Conservation (phyloP, 176 grass and related monocot species). For the Neostapfia colusana region DNA sequence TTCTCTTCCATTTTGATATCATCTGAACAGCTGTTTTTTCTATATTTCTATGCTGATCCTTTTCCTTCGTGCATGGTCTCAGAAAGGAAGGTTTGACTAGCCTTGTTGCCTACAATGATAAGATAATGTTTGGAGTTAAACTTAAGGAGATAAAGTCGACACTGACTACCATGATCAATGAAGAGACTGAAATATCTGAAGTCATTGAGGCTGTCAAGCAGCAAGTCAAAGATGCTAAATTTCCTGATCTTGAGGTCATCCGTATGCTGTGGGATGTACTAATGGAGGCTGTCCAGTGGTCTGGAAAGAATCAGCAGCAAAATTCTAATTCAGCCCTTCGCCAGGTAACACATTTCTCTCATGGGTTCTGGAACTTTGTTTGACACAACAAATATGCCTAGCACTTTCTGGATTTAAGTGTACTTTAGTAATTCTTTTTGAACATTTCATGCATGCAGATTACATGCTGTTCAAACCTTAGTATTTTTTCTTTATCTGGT, state of each 20-base stretch:
- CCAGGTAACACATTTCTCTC: slow-evolving; percentile 47
- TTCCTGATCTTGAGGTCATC: slow-evolving; percentile 88
- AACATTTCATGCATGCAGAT: neutral
- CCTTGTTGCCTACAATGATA: slow-evolving; percentile 87
- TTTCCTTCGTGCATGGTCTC: slow-evolving; percentile 32
- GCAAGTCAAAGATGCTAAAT: slow-evolving; percentile 89
- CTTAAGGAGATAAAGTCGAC: slow-evolving; percentile 91
- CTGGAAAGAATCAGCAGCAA: slow-evolving; percentile 99
- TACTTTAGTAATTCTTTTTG: neutral
- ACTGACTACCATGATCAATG: slow-evolving; percentile 72
- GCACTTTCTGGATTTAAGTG: neutral
- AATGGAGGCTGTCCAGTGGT: slow-evolving; percentile 99
- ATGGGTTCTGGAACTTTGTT: neutral
- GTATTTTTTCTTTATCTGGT: neutral
- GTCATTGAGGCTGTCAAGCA: slow-evolving; percentile 82
- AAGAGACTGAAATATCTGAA: slow-evolving; percentile 85
- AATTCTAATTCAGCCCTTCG: slow-evolving; percentile 92
- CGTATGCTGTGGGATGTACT: slow-evolving; percentile 94
- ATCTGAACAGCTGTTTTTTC: neutral
- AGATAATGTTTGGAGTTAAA: slow-evolving; percentile 99
- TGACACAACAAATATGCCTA: neutral
- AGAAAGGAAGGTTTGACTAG: slow-evolving; percentile 84
- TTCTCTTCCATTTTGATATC: slow-evolving; percentile 21
- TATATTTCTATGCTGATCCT: neutral
- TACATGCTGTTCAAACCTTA: neutral